Percentiles rank a stretch among this genome's conserved stretches.
Conservation (phyloP, 129 eudicot species). For the Helichrysum umbraculigerum region DNA sequence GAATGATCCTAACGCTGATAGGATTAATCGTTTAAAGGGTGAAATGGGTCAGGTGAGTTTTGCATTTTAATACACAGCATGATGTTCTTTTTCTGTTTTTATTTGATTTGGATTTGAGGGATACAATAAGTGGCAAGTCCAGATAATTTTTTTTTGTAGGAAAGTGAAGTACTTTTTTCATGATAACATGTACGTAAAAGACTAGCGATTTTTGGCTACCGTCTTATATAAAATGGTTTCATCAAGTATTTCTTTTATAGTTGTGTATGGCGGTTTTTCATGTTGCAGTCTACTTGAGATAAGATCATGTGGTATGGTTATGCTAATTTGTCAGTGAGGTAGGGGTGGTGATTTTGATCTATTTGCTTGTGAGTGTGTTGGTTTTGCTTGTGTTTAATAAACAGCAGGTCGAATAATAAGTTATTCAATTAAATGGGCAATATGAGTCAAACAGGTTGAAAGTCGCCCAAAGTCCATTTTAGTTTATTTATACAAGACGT, state of each 20-base stretch:
- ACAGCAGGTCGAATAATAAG: neutral
- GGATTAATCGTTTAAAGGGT: slow-evolving; percentile 85
- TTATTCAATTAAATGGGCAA: neutral
- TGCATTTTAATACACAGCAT: neutral
- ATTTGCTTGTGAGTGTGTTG: neutral
- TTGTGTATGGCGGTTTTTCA: no score
- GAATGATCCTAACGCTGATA: slow-evolving; percentile 92
- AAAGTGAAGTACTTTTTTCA: no score
- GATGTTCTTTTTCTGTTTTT: neutral
- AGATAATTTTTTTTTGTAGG: no score
- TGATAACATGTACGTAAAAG: no score
- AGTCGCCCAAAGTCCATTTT: no score
- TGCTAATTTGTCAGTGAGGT: slow-evolving; percentile 4
- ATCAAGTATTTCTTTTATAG: no score
- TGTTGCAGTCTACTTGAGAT: no score
- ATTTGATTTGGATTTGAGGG: no score
- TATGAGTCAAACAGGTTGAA: neutral
- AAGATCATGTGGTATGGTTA: neutral
- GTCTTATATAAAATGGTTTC: no score
- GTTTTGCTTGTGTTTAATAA: neutral
- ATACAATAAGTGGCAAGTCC: no score
- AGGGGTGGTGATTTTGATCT: neutral
- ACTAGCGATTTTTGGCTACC: no score
- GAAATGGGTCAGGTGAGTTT: slow-evolving; percentile 95
- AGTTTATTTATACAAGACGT: neutral